Base-by-base conservation (phyloP, 1,284 basidiomycete species). In the Dichomitus squalens region DNA sequence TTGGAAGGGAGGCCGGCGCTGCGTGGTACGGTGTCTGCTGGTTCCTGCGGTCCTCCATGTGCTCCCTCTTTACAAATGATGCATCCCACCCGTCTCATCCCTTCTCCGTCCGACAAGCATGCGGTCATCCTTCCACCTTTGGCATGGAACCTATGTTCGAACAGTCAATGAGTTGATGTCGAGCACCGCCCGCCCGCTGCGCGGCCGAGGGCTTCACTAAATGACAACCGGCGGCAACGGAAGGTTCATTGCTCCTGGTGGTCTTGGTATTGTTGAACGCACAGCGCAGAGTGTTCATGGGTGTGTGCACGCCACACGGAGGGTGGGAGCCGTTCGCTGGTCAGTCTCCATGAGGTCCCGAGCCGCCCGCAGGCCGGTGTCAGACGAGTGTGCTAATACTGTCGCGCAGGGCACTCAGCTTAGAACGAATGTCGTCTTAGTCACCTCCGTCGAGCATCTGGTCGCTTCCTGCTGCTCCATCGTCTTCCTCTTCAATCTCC, bases 11-110 rank as follows among this genome's bases (percentile, higher is more conserved):
- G n/a, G 41, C 29, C 41, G 36, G 56, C 47, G 48, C 12, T 8
- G 41, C 18, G 25, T 23, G 47, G 40, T 7, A 33, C 21, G 14
- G 44, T 21, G 29, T 38, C 61, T 53, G 41, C 55, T 55, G 52
- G 58, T 57, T 53, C 44, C 55, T 49, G 34, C 47, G 14, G 53
- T 50, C 58, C 18, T 60, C 58, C 61, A 63, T 58, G 58, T 63
- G 61, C 56, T 60, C 49, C 38, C 50, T 50, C 41, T 41, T 52
- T 57, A 44, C 51, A 38, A 31, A 31, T 58, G 56, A 63, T 57
- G 49, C 53, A 38, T 52, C 48, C 31, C 36, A 36, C 27, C 46
- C 18, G 25, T 49, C 41, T 25, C 21, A 29, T 11, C 38, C 21
- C 35, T 59, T 52, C 58, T 59, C 12, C 20, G 33, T 35, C 57